Conservation (phyloP, 2,329 filamentous ascomycete genomes). For the Colletotrichum abscissum region DNA sequence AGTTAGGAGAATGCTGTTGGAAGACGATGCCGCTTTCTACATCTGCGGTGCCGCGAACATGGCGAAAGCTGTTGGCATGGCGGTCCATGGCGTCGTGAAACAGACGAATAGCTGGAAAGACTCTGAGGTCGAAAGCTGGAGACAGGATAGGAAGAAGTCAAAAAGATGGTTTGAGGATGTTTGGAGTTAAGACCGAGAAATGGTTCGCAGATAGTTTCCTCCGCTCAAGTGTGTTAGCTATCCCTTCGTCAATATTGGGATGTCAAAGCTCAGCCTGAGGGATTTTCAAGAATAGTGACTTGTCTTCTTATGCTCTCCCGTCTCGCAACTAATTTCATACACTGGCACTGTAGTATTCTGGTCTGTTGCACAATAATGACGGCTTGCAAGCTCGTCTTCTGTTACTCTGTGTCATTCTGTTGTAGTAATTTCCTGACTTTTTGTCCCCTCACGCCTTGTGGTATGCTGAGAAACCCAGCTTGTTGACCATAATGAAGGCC, state of each 20-base stretch:
- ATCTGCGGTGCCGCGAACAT: neutral
- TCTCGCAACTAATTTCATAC: neutral
- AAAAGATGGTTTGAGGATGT: neutral
- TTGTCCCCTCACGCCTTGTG: neutral
- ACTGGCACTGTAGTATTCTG: neutral
- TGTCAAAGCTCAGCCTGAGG: neutral
- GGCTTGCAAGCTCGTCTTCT: neutral
- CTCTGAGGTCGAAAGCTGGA: neutral
- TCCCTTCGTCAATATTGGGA: neutral
- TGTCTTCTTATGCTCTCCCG: neutral
- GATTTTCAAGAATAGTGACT: neutral
- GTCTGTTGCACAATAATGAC: neutral
- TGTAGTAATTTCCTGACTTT: neutral
- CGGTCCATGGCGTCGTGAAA: neutral
- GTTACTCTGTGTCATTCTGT: neutral
- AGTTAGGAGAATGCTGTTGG: neutral
- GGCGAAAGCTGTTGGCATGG: neutral
- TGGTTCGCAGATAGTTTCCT: neutral
- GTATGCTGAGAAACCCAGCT: neutral
- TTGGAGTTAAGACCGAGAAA: neutral
- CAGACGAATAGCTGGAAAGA: neutral
- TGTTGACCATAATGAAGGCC: neutral
- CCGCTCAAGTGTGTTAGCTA: no score
- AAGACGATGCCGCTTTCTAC: neutral
- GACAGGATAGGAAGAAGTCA: neutral